phyloP scores from a whole-genome alignment of 148 eudicot genomes.

The Chenopodium album region DNA sequence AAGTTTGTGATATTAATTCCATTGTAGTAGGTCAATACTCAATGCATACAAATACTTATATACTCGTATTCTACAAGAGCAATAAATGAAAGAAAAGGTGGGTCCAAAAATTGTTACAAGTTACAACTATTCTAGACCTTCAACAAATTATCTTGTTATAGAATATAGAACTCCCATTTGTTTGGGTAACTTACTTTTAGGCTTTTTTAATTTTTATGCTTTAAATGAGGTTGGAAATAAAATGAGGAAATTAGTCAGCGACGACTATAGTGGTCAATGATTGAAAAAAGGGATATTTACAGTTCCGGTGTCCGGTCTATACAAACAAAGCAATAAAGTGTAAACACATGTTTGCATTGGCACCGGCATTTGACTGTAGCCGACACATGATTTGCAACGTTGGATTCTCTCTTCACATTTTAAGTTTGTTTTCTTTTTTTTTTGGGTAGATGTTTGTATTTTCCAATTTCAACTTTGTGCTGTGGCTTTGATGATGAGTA shows the following conservation, averaged over 20 bases:
- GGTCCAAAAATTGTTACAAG: constrained; percentile 6
- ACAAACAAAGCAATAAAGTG: constrained; percentile 6
- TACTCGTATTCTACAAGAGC: not conserved
- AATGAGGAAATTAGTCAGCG: constrained; percentile 21
- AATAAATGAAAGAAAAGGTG: not conserved
- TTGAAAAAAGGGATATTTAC: not conserved
- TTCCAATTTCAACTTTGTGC: too few species aligned
- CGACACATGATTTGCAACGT: constrained; percentile 24
- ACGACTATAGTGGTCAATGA: constrained; percentile 17
- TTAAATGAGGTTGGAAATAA: not conserved
- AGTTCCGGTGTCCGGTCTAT: constrained; percentile 13
- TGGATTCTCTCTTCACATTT: not conserved
- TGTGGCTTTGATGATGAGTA: not conserved
- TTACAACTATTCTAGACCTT: not conserved
- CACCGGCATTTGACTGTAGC: constrained; percentile 41
- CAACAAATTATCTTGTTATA: constrained; percentile 2
- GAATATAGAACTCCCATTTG: not conserved
- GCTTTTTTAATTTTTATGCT: not conserved
- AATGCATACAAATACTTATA: too few species aligned
- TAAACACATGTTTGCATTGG: constrained; percentile 24
- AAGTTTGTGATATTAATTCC: too few species aligned
- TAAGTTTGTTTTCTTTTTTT: too few species aligned
- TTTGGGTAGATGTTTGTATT: too few species aligned
- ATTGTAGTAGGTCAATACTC: too few species aligned
- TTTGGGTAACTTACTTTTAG: not conserved